Evolutionary conservation across 345 rosid genomes (phyloP), one percentile per base, ranked within the genome.

Genomic region (Pistacia atlantica): DNA sequence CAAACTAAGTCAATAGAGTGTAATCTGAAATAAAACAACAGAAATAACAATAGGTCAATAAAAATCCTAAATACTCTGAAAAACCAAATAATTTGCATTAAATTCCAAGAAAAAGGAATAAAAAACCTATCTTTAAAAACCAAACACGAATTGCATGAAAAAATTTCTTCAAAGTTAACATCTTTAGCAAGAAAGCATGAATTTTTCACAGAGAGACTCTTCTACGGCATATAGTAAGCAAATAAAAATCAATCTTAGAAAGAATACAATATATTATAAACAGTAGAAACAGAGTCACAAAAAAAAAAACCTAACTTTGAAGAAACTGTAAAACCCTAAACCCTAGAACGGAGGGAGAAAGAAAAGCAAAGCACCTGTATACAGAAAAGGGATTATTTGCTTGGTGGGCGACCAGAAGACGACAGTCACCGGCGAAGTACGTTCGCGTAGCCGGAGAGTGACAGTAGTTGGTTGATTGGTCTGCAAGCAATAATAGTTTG

Each of bases 281-380:
- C 48, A n/a, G 22, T 65, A 22, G 12, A 51, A 69, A 69, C 31
- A 1, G 31, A 70, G 18, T 20, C 35, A 16, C 72, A 33, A 54
- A 51, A 13, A 13, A 18, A 62, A 73, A 73, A 4, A 11, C 69
- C 51, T 17, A 65, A 18, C 7, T 54, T 54, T 42, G 35, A 22
- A 55, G 57, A 57, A 45, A 46, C 35, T 10, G 60, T 51, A 76
- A 80, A 76, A 77, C 73, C 69, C 67, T 42, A 73, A 54, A 66
- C 57, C 73, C 62, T 38, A 61, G 3, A 45, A 67, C 25, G 25
- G 25, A 16, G 22, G 17, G 57, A 70, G 54, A 22, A 59, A 54
- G 20, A 69, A 16, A 76, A 51, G 61, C 8, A 7, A 58, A 0
- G 28, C 54, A 78, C 80, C 76, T 65, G n/a, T 11, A 37, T 16